Percentiles rank a stretch among this genome's conserved stretches.
Evolutionary conservation across 129 eudicot genomes (phyloP).

Genomic region (Deinandra increscens): DNA sequence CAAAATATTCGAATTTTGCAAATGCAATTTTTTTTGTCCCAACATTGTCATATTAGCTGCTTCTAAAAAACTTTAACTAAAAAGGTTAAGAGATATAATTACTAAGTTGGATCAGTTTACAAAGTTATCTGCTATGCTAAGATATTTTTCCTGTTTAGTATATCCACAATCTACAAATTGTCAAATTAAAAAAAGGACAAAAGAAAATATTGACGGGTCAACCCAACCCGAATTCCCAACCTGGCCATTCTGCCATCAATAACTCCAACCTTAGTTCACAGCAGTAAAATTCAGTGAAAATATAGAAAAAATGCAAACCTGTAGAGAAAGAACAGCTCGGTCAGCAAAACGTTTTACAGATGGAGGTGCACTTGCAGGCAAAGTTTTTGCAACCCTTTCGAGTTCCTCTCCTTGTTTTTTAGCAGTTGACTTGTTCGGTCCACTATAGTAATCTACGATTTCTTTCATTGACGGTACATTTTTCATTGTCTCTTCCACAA

Average conservation of each 20-base stretch:
- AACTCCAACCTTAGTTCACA: background rate
- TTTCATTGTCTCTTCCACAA: slow-evolving; percentile 66
- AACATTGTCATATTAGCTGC: background rate
- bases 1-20: background rate
- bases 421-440: slow-evolving; percentile 83
- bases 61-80: too few species aligned
- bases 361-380: slow-evolving; percentile 65
- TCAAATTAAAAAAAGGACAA: background rate
- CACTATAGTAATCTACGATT: slow-evolving; percentile 75
- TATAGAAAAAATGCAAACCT: slow-evolving; percentile 44
- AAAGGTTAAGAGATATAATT: background rate
- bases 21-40: background rate
- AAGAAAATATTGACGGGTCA: background rate
- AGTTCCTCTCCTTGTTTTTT: slow-evolving; percentile 77
- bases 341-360: slow-evolving; percentile 75
- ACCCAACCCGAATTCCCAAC: background rate
- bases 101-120: background rate
- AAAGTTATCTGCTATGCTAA: background rate
- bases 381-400: slow-evolving; percentile 87
- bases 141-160: background rate
- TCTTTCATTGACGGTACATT: slow-evolving; percentile 69
- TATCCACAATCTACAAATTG: background rate
- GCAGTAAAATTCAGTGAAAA: background rate
- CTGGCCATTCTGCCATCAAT: background rate
- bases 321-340: slow-evolving; percentile 77